Conservation (phyloP, 2,329 filamentous ascomycete species). For the Fusarium oligoseptatum region DNA sequence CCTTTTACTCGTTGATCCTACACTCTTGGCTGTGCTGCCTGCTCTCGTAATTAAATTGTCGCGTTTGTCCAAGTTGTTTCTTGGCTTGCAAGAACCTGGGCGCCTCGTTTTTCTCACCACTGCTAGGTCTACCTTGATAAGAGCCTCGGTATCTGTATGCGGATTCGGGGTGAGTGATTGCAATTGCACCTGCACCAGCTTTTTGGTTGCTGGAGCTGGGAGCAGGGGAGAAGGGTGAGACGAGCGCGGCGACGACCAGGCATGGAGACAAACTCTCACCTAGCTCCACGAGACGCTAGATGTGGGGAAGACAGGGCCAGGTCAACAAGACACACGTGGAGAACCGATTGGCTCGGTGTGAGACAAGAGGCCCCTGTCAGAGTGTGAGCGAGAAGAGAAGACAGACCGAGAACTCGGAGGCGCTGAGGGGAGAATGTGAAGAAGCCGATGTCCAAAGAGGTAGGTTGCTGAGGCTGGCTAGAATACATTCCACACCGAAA, state of each 20-base stretch:
- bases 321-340: slow-evolving; percentile 35
- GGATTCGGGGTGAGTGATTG: not conserved
- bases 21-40: slow-evolving; percentile 2
- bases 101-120: slow-evolving; percentile 2
- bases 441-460: slow-evolving; percentile 22
- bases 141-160: not conserved
- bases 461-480: slow-evolving; percentile 14
- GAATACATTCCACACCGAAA: slow-evolving; percentile 27
- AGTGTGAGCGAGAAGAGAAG: slow-evolving; percentile 17
- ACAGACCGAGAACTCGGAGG: slow-evolving; percentile 8
- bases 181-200: not conserved
- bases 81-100: not conserved
- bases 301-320: slow-evolving; percentile 13
- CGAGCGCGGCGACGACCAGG: not conserved
- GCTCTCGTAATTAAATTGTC: slow-evolving; percentile 1
- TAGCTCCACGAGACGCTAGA: slow-evolving; percentile 4
- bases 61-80: not conserved
- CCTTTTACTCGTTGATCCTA: not conserved
- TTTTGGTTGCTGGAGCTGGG: not conserved
- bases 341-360: slow-evolving; percentile 33
- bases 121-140: not conserved
- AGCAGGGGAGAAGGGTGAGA: slow-evolving; percentile 6
- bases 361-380: slow-evolving; percentile 29
- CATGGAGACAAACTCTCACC: slow-evolving; percentile 2
- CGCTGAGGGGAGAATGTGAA: slow-evolving; percentile 15